Evolutionary conservation across 2,329 filamentous ascomycete genomes (phyloP), one percentile per base, ranked within the genome.

Genomic region (Cladosporium sp.): DNA sequence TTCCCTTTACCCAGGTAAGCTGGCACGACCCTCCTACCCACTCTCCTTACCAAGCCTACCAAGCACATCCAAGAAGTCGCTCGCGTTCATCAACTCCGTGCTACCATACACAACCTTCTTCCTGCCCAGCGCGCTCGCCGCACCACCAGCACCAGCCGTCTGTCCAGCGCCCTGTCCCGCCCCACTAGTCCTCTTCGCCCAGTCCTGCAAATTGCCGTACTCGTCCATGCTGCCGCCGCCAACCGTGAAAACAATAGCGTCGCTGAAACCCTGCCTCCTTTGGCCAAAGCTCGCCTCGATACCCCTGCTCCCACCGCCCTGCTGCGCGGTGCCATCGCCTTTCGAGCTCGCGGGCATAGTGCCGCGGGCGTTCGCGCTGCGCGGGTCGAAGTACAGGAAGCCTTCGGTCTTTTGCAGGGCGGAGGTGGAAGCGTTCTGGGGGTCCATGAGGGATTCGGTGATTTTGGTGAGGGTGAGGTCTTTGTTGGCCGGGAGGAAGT

Each of bases 141-240:
- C 79, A 16, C 87, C 87, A 57, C 84, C 83, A 10, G 59, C 43
- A 26, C 46, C 58, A 13, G 36, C 30, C 21, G 43, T 26, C 18
- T 18, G 3, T 16, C 25, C 60, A 32, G 48, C 49, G 7, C 30
- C 60, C 4, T 39, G 30, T 1, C 48, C 49, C 7, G 60, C 60
- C 48, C 81, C 81, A 59, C 80, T 84, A 4, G 92, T 93, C 69
- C 94, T 85, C 77, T 87, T 88, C 5, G 94, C 92, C 95, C 95
- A 99, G 75, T 98, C 95, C 76, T 97, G 92, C 76, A 99, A 77
- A 78, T 99, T 99, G 23, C 93, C 94, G 76, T 98, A 99, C 77
- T 99, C 95, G 72, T 99, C 95, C 91, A 99, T 98, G 76, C 93
- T 97, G 49, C 95, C 95, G 56, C 96, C 95, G 4, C 95, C 95